These are phyloP conservation scores for Phytophthora rubi DNA, from an alignment of 352 stramenopile species.

Conservation along the genomic window DNA sequence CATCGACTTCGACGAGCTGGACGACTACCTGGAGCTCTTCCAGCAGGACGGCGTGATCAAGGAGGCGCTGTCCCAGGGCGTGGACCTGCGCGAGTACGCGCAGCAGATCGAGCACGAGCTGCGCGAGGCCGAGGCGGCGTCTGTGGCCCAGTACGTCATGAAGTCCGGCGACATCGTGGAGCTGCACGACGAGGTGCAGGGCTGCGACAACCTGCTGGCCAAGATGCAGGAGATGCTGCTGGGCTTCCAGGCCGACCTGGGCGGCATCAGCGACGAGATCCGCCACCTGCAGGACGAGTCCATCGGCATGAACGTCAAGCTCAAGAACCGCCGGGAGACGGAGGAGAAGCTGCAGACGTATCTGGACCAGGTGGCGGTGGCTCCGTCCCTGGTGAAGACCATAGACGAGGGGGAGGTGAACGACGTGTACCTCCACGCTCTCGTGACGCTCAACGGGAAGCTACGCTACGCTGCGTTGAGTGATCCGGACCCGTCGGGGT, in stretches of 20 bases:
- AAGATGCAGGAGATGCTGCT: conserved; percentile 98
- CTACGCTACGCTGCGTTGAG: conserved; percentile 89
- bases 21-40: conserved; percentile 95
- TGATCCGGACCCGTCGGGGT: conserved; percentile 58
- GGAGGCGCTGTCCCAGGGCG: conserved; percentile 89
- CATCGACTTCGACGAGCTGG: conserved; percentile 94
- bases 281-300: conserved; percentile 96
- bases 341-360: conserved; percentile 94
- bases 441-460: conserved; percentile 94
- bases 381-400: conserved; percentile 91
- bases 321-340: conserved; percentile 96
- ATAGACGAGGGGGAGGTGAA: conserved; percentile 96
- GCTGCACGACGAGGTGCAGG: conserved; percentile 94
- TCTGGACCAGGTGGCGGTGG: conserved; percentile 96
- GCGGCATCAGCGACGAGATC: conserved; percentile 98
- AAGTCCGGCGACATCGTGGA: conserved; percentile 91
- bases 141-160: conserved; percentile 88
- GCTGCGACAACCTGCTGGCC: conserved; percentile 96
- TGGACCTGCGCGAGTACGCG: conserved; percentile 92
- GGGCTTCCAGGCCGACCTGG: conserved; percentile 98
- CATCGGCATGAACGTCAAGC: conserved; percentile 92
- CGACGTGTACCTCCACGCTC: conserved; percentile 93
- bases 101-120: conserved; percentile 92
- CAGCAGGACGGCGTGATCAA: conserved; percentile 94
- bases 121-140: conserved; percentile 82